These are phyloP conservation scores for Fusarium sp. DNA, from an alignment of 2,329 filamentous ascomycete genomes.

Conservation along the genomic window DNA sequence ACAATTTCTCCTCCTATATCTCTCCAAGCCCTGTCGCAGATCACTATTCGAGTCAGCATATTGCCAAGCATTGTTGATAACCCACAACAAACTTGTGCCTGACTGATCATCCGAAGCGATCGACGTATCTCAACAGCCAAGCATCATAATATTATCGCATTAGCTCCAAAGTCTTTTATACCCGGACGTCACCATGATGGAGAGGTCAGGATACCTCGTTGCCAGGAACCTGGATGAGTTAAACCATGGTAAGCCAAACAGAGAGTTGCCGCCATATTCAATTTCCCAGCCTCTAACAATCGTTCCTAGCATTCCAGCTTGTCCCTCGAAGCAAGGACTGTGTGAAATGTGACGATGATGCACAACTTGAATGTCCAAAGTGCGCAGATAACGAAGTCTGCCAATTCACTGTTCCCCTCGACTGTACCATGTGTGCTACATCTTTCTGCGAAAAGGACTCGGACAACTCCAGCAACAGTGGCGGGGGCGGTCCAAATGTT, in stretches of 20 bases:
- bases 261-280: not conserved
- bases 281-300: slow-evolving; percentile 14
- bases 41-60: slow-evolving; percentile 8
- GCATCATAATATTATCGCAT: slow-evolving; percentile 10
- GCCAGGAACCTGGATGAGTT: slow-evolving; percentile 46
- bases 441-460: slow-evolving; percentile 55
- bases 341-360: slow-evolving; percentile 55
- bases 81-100: slow-evolving; percentile 15
- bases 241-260: slow-evolving; percentile 42
- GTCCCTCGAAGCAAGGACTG: slow-evolving; percentile 55
- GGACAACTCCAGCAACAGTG: slow-evolving; percentile 30
- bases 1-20: slow-evolving; percentile 4
- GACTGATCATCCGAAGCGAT: slow-evolving; percentile 40
- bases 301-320: slow-evolving; percentile 46
- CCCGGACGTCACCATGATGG: slow-evolving; percentile 34
- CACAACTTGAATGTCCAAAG: slow-evolving; percentile 55
- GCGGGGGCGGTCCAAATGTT: slow-evolving; percentile 67
- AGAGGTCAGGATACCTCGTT: slow-evolving; percentile 32
- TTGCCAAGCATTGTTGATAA: slow-evolving; percentile 26
- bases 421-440: slow-evolving; percentile 58
- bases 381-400: slow-evolving; percentile 57
- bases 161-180: slow-evolving; percentile 1
- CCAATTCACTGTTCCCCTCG: slow-evolving; percentile 55
- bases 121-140: slow-evolving; percentile 26
- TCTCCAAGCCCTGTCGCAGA: slow-evolving; percentile 15